Percentiles rank a stretch among this genome's conserved stretches.
phyloP scores from a whole-genome alignment of 257 asterid species.

The Pogostemon cablin region DNA sequence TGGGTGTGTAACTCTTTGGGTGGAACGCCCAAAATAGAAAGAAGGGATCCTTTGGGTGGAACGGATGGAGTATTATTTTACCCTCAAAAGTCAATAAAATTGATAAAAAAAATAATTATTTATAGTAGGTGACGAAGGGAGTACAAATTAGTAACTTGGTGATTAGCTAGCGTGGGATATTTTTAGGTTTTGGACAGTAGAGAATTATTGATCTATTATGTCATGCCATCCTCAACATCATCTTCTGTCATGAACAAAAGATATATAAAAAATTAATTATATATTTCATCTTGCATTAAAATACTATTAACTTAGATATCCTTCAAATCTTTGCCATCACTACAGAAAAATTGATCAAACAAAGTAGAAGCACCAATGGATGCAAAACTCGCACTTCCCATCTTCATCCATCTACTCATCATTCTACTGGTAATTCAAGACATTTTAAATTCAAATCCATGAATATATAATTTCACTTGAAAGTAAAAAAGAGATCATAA shows the following conservation, averaged over 20 bases:
- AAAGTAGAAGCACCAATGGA: conserved; percentile 37
- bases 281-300: conserved; percentile 16
- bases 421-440: conserved; percentile 44
- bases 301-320: not conserved
- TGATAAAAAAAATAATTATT: not conserved
- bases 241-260: not conserved
- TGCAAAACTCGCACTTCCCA: conserved; percentile 36
- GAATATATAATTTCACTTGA: not conserved
- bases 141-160: not conserved
- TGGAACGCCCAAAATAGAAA: too few relatives aligned
- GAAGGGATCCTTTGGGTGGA: too few relatives aligned
- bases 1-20: too few relatives aligned
- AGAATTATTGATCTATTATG: conserved; percentile 3
- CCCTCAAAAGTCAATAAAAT: not conserved
- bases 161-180: not conserved
- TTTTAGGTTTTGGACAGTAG: not conserved
- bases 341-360: not conserved
- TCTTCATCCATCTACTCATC: conserved; percentile 46
- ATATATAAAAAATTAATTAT: not conserved
- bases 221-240: conserved; percentile 7
- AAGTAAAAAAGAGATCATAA: not conserved
- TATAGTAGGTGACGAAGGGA: too few relatives aligned
- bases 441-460: not conserved
- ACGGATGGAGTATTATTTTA: too few relatives aligned
- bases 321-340: not conserved